These are phyloP conservation scores for Komagataella ulmi DNA, from an alignment of 805 yeast species.

Conservation along the genomic window DNA sequence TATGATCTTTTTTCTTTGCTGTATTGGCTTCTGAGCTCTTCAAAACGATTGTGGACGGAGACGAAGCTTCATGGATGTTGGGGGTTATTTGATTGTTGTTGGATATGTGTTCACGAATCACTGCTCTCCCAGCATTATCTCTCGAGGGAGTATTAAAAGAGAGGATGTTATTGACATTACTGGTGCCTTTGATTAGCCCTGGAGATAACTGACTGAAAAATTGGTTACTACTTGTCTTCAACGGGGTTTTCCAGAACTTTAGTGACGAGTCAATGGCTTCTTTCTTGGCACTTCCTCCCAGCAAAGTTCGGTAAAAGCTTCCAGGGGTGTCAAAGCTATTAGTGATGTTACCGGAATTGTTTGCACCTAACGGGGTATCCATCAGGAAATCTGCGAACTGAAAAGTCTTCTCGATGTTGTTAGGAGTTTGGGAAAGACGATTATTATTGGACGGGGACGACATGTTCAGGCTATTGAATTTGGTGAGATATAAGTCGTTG, in stretches of 20 bases:
- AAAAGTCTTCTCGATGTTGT: slow-evolving; percentile 1
- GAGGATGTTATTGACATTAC: background rate
- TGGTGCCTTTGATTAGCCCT: background rate
- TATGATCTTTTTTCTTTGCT: background rate
- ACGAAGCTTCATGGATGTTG: slow-evolving; percentile 8
- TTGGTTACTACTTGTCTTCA: background rate
- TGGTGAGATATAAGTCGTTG: background rate
- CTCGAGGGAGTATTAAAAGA: background rate
- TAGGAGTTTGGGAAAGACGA: background rate
- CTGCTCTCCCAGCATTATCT: background rate
- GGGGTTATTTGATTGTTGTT: background rate
- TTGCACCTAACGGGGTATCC: slow-evolving; percentile 1
- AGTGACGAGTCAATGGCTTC: background rate
- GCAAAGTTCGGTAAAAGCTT: slow-evolving; percentile 1
- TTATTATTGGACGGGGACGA: background rate
- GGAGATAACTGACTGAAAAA: background rate
- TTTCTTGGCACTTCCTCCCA: background rate
- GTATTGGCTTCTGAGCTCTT: slow-evolving; percentile 10
- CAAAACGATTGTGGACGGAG: slow-evolving; percentile 20
- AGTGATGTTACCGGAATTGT: background rate
- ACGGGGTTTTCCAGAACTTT: background rate
- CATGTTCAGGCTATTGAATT: background rate
- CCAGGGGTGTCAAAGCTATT: slow-evolving; percentile 1
- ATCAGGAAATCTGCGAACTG: slow-evolving; percentile 1
- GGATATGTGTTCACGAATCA: background rate